A percentile compares a stretch with the other conserved stretches of the same genome.
Conservation (phyloP, 2,329 filamentous ascomycete genomes). For the Ascochyta koolunga region DNA sequence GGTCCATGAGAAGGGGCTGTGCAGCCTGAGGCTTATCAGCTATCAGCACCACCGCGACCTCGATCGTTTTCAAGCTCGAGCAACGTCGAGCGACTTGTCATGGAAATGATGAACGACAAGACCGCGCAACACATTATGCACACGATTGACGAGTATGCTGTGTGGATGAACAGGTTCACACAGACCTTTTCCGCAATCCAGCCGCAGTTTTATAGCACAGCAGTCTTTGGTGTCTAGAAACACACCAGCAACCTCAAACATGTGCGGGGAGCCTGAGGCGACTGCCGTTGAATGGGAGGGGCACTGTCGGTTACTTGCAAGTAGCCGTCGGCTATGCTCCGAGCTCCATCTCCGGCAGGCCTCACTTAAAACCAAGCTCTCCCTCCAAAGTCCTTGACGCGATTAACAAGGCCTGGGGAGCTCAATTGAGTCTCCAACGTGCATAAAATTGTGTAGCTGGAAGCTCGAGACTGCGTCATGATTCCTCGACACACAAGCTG, state of each 20-base stretch:
- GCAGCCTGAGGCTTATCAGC: neutral
- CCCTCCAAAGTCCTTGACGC: neutral
- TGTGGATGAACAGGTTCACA: too few species aligned
- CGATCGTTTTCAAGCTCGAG: neutral
- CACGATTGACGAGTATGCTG: too few species aligned
- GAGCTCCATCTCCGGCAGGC: neutral
- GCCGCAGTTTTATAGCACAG: neutral
- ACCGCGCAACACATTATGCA: neutral
- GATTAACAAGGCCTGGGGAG: neutral
- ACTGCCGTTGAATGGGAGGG: slow-evolving; percentile 7
- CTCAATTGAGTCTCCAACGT: neutral
- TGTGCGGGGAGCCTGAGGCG: slow-evolving; percentile 8
- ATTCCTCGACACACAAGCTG: slow-evolving; percentile 18
- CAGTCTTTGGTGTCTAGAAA: neutral
- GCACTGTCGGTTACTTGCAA: slow-evolving; percentile 9
- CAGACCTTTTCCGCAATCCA: too few species aligned
- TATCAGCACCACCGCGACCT: neutral
- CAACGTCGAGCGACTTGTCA: neutral
- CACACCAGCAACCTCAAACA: slow-evolving; percentile 2
- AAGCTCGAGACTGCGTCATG: slow-evolving; percentile 8
- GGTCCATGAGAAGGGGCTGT: slow-evolving; percentile 6
- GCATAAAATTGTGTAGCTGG: neutral
- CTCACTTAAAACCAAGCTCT: slow-evolving; percentile 13
- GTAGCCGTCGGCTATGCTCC: slow-evolving; percentile 19
- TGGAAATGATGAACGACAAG: neutral